A percentile compares a stretch with the other conserved stretches of the same genome.
phyloP scores from a whole-genome alignment of 1,139 yeast genomes.

The Lodderomyces jiufengensis region DNA sequence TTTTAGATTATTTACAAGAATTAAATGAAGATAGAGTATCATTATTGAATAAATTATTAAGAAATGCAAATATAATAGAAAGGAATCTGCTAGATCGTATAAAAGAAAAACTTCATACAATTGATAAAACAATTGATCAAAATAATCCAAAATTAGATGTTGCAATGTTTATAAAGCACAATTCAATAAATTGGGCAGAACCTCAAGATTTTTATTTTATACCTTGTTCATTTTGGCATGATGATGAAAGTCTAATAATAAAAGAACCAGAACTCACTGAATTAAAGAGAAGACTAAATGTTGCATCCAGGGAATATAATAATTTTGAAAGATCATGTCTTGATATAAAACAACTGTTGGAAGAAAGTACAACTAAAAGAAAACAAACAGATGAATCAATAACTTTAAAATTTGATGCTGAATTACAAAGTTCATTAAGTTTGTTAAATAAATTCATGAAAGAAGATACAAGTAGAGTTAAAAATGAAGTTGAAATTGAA shows the following conservation, averaged over 20 bases:
- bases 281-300: slow-evolving; percentile 57
- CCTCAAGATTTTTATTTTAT: slow-evolving; percentile 81
- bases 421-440: slow-evolving; percentile 52
- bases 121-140: slow-evolving; percentile 59
- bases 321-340: slow-evolving; percentile 42
- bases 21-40: slow-evolving; percentile 77
- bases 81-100: slow-evolving; percentile 51
- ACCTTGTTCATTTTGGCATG: slow-evolving; percentile 96
- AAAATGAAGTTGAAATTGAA: slow-evolving; percentile 83
- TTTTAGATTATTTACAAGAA: slow-evolving; percentile 82
- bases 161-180: slow-evolving; percentile 92
- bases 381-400: slow-evolving; percentile 26
- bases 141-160: slow-evolving; percentile 77
- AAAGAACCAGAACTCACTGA: slow-evolving; percentile 62
- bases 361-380: slow-evolving; percentile 41
- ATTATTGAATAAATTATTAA: slow-evolving; percentile 67
- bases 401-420: slow-evolving; percentile 51
- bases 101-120: slow-evolving; percentile 48
- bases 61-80: slow-evolving; percentile 64
- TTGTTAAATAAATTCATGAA: slow-evolving; percentile 61
- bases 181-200: slow-evolving; percentile 70
- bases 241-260: slow-evolving; percentile 74
- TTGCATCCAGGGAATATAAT: slow-evolving; percentile 45
- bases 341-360: slow-evolving; percentile 48
- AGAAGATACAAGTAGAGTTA: slow-evolving; percentile 71